Conservation (phyloP, 2,329 filamentous ascomycete species). For the Magnaporthiopsis rhizophila region DNA sequence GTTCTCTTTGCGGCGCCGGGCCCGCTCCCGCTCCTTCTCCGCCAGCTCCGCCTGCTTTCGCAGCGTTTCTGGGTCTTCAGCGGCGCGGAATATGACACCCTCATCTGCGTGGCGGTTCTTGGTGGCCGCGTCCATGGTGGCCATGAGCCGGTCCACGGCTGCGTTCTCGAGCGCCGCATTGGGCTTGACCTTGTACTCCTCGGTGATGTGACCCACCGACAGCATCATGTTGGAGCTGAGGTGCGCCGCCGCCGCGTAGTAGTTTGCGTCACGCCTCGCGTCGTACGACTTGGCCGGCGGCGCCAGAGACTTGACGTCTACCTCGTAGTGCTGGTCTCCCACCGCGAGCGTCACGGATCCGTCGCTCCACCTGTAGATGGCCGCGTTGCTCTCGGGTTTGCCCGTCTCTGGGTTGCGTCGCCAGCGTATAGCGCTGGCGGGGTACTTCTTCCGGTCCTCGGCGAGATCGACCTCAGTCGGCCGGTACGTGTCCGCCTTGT, state of each 20-base stretch:
- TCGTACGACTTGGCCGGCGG: constrained; percentile 55
- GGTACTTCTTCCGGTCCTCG: constrained; percentile 44
- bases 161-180: constrained; percentile 63
- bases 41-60: constrained; percentile 66
- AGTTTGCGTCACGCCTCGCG: constrained; percentile 63
- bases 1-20: constrained; percentile 58
- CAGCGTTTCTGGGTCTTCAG: constrained; percentile 66
- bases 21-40: constrained; percentile 65
- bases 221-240: constrained; percentile 60
- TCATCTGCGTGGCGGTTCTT: constrained; percentile 44
- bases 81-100: constrained; percentile 62
- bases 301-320: constrained; percentile 62
- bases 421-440: constrained; percentile 61
- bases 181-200: constrained; percentile 61
- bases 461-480: constrained; percentile 46
- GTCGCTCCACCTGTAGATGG: constrained; percentile 71
- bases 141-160: constrained; percentile 60
- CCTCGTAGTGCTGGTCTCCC: constrained; percentile 67
- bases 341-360: constrained; percentile 70
- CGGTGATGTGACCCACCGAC: constrained; percentile 67
- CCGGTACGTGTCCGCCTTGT: constrained; percentile 57
- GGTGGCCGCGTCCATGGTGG: constrained; percentile 56
- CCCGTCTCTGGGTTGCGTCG: constrained; percentile 58
- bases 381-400: constrained; percentile 65
- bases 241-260: constrained; percentile 67